Evolutionary conservation across 148 eudicot genomes (phyloP).

Genomic region (Rheum nobile): DNA sequence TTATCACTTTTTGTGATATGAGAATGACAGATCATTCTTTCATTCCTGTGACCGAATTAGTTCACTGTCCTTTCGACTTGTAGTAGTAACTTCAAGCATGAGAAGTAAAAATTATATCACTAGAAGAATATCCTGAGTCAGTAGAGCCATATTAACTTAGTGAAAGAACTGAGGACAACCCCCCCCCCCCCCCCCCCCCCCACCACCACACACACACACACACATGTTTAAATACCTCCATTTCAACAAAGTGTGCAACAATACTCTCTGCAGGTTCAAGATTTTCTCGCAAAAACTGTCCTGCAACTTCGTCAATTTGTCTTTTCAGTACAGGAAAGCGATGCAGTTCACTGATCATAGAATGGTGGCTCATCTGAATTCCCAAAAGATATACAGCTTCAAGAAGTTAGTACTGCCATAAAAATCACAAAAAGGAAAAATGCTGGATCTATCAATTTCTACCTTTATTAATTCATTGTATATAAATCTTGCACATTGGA

Average conservation of each 20-base stretch:
- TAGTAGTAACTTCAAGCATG: neutral
- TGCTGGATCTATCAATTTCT: constrained; percentile 8
- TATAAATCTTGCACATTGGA: constrained; percentile 89
- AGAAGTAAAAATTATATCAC: neutral
- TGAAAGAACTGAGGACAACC: neutral
- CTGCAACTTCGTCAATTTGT: constrained; percentile 82
- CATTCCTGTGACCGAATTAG: neutral
- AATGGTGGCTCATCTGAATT: constrained; percentile 81
- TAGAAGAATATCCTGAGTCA: neutral
- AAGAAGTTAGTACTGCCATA: neutral
- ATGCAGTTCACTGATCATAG: constrained; percentile 70
- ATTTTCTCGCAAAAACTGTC: constrained; percentile 65
- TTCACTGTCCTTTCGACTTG: neutral
- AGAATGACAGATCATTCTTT: neutral
- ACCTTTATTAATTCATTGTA: constrained; percentile 88
- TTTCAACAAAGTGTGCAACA: constrained; percentile 77
- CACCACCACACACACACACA: too few species aligned
- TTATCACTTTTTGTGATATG: neutral
- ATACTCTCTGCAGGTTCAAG: constrained; percentile 73
- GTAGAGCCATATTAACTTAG: neutral
- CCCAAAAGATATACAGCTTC: neutral
- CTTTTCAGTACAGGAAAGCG: constrained; percentile 79
- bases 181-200: too few species aligned
- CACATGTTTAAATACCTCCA: constrained; percentile 68
- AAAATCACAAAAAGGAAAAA: neutral